Evolutionary conservation across 192 early-diverging fungal genomes (phyloP).

Genomic region (Radiomyces spectabilis): DNA sequence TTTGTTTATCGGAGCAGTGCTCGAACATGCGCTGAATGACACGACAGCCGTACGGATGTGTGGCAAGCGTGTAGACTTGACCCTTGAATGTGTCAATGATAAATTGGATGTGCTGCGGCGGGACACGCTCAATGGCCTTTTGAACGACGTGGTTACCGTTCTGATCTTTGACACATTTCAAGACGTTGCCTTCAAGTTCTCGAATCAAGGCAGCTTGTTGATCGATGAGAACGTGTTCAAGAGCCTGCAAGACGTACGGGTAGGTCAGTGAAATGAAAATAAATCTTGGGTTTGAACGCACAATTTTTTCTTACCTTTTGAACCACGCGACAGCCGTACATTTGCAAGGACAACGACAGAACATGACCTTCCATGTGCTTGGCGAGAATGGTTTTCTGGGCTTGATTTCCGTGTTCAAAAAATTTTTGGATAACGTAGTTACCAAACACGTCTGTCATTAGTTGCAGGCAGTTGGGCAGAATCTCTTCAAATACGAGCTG

Average conservation of each 20-base stretch:
- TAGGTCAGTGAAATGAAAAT: too few relatives aligned
- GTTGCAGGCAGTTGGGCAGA: slow-evolving; percentile 75
- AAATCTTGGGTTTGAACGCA: too few relatives aligned
- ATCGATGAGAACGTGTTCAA: slow-evolving; percentile 85
- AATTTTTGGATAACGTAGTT: slow-evolving; percentile 99
- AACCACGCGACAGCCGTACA: slow-evolving; percentile 98
- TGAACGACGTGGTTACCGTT: slow-evolving; percentile 99
- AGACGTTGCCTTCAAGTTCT: slow-evolving; percentile 89
- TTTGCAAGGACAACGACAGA: slow-evolving; percentile 86
- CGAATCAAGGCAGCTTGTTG: slow-evolving; percentile 85
- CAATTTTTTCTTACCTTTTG: too few relatives aligned
- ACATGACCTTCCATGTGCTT: slow-evolving; percentile 96
- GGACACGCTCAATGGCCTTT: slow-evolving; percentile 98
- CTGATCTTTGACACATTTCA: slow-evolving; percentile 98
- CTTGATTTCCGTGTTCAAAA: slow-evolving; percentile 94
- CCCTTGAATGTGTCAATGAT: slow-evolving; percentile 96
- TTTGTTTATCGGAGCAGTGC: slow-evolving; percentile 84
- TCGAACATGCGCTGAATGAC: slow-evolving; percentile 99
- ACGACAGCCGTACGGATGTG: slow-evolving; percentile 96
- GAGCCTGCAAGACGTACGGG: too few relatives aligned
- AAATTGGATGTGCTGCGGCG: slow-evolving; percentile 86
- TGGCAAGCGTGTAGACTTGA: slow-evolving; percentile 92
- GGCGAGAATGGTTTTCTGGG: slow-evolving; percentile 85
- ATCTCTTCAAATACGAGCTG: slow-evolving; percentile 96
- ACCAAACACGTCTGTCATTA: slow-evolving; percentile 99